Evolutionary conservation across 306 rosid species (phyloP), one percentile per base, ranked within the genome.

Genomic region (Abrus pulchellus): DNA sequence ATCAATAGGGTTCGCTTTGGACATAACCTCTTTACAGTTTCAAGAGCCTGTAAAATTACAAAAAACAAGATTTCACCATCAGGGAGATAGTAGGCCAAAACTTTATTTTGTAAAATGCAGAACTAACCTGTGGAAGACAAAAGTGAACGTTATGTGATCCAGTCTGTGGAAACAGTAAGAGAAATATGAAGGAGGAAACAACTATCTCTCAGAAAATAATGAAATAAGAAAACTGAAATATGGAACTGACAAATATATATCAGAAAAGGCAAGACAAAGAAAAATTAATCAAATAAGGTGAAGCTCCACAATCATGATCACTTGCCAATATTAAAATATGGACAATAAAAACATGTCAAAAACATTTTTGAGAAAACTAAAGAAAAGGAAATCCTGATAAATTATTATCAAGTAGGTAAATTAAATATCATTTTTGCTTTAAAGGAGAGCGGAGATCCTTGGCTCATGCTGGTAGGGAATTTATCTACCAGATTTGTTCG

Each of bases 41-140:
- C 97, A 80, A 93, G 89, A 76, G 94, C 66, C 98, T 93, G 90
- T 76, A 80, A 80, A 84, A 87, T 72, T 53, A 57, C 54, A 32
- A 49, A 59, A 60, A 56, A 68, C 34, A 63, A 47, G 38, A 79
- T 49, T 68, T 86, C 52, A 32, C 65, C 13, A 56, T 63, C 33
- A 65, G 62, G 62, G n/a, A 44, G 43, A 33, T 64, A 36, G 28
- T 77, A 82, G 55, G 80, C 6, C 50, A 34, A 56, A 71, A 34
- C 65, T 75, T 53, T 36, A 14, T 27, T 78, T 50, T 49, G 49
- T 20, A 50, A 79, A 13, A 40, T 9, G 67, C 33, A 12, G 14
- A 29, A 81, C 85, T 80, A 78, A 93, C 97, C 94, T 90, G 94
- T 50, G 98, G 94, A 79, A 91, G 84, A 87, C 97, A 93, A 76